These are phyloP conservation scores for Globisporangium recalcitrans DNA, from an alignment of 352 stramenopile genomes.

Conservation along the genomic window DNA sequence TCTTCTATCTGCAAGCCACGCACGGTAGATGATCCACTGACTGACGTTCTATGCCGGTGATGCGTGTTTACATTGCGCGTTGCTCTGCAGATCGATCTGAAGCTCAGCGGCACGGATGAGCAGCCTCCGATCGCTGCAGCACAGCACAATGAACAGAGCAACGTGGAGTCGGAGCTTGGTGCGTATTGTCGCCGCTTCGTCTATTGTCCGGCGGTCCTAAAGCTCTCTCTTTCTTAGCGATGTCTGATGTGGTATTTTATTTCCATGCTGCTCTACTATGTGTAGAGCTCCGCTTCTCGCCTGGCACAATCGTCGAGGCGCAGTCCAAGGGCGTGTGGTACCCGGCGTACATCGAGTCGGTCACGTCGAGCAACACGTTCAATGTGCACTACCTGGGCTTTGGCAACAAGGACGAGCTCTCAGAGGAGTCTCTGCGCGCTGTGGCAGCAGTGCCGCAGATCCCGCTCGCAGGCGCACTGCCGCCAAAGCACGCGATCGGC, in stretches of 20 bases:
- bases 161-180: not conserved
- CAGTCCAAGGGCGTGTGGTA: conserved; percentile 67
- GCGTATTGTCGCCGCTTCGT: too few relatives aligned
- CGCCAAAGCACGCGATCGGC: conserved; percentile 31
- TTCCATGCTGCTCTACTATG: too few relatives aligned
- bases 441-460: conserved; percentile 22
- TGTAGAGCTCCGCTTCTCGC: conserved; percentile 38
- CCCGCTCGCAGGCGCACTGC: conserved; percentile 28
- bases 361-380: conserved; percentile 47
- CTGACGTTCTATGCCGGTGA: not conserved
- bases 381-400: conserved; percentile 77
- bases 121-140: not conserved
- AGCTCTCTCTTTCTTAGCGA: too few relatives aligned
- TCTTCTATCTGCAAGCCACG: not conserved
- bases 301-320: conserved; percentile 51
- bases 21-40: too few relatives aligned
- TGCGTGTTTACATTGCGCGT: not conserved
- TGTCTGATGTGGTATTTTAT: too few relatives aligned
- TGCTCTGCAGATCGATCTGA: conserved; percentile 22
- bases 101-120: conserved; percentile 12
- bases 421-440: conserved; percentile 31
- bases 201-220: too few relatives aligned
- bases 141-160: not conserved
- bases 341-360: conserved; percentile 53
- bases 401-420: conserved; percentile 50